Base-by-base conservation (phyloP, 495 filamentous ascomycete genomes). In the Podospora pseudocomata region DNA sequence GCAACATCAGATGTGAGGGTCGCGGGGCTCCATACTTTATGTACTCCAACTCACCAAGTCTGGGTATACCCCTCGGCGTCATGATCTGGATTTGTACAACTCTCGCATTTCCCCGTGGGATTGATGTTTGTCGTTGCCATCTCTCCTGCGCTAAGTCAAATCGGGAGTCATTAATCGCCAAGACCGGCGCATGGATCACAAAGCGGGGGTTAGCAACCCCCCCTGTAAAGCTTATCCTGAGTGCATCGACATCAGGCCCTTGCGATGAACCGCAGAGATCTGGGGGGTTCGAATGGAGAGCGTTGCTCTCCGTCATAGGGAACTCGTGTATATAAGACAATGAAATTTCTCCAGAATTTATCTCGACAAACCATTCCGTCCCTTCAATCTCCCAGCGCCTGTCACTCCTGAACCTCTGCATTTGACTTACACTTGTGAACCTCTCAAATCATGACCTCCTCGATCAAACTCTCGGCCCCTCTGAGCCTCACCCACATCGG, bases 401-500 rank as follows among this genome's bases (percentile, higher is more conserved):
- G 6, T 13, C 13, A 49, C 39, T 13, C 39, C 9, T 49, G 39
- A 49, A 49, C 39, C 13, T 11, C 39, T 49, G 55, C 55, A 9
- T 26, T 58, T 58, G 7, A 9, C 55, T 19, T 20, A 11, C 32
- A 20, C 56, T 9, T 28, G 5, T 2, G 4, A 27, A 65, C 15
- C 13, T n/a, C 18, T n/a, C 18, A 20, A 20, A 62, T n/a, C 1
- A 73, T 73, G 71, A 66, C 68, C n/a, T 61, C 68, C 30, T 18
- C 26, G 2, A 27, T 66, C 63, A 66, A 57, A 20, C 67, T 68
- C 55, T 15, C 39, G 16, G 55, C 64, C 27, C 68, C 73, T 16
- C 65, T 80, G 28, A 74, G 69, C 49, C 70, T 82, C 26, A 86
- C 82, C 11, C 77, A 85, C 72, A 82, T 87, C 67, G 81, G 79